Evolutionary conservation across 1,139 yeast genomes (phyloP), one percentile per base, ranked within the genome.

Genomic region (Sugiyamaella paludigena): DNA sequence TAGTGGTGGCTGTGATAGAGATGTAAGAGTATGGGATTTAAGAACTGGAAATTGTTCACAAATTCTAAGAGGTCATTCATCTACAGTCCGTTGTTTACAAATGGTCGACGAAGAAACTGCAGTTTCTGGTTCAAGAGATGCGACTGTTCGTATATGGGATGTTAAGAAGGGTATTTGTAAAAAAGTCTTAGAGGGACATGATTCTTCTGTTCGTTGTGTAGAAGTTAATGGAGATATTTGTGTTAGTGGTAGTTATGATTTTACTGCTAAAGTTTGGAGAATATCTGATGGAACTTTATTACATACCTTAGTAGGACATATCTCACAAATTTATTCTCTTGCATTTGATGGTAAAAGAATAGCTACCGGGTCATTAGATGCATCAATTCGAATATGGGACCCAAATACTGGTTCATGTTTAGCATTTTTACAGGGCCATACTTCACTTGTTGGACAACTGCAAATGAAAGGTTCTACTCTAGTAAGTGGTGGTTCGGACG

Each of bases 81-180:
- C 91, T 54, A 86, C 96, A 77, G 96, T 92, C 12, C 87, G 94
- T 54, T 84, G 92, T 59, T 92, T 92, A 32, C 88, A 87, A 69
- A 83, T 89, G 61, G 78, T 84, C 2, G 78, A 78, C 56, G 80
- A 89, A 42, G 78, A 79, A 49, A 84, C 92, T 0, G 84, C 89
- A 6, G 83, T 87, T 61, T 84, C 95, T 61, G 92, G 96, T 4
- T 84, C 95, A 34, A 94, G 94, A 62, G 98, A 92, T 66, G 81
- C 89, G 29, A 86, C 95, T 0, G 79, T 91, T 40, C 74, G 95
- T 56, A 83, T 91, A 81, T 92, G 98, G 98, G 96, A 91, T 67
- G 73, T 91, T 53, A 75, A 78, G 48, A 79, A 82, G 13, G 91
- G 92, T 60, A 78, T 80, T 58, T 87, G 96, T 66, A 66, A 84